These are phyloP conservation scores for Smittium mucronatum DNA, from an alignment of 371 early-diverging fungal genomes.

Conservation along the genomic window DNA sequence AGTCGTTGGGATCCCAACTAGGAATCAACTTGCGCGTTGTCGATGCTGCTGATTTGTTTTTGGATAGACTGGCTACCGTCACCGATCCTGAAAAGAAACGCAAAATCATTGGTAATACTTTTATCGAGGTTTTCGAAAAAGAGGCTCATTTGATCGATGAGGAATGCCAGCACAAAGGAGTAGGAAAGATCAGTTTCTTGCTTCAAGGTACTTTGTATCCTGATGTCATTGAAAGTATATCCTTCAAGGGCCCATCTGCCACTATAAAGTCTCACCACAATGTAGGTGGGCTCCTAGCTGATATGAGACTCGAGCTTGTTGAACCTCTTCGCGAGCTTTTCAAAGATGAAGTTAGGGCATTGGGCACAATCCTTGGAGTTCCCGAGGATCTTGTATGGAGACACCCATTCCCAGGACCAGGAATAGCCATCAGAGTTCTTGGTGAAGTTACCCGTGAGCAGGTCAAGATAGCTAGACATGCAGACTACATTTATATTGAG, in stretches of 20 bases:
- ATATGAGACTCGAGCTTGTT: slow-evolving; percentile 93
- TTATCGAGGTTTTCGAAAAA: slow-evolving; percentile 91
- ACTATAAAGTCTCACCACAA: slow-evolving; percentile 98
- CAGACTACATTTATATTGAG: slow-evolving; percentile 92
- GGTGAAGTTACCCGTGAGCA: slow-evolving; percentile 89
- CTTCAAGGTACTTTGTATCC: slow-evolving; percentile 96
- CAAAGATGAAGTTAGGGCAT: slow-evolving; percentile 94
- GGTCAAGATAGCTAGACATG: slow-evolving; percentile 84
- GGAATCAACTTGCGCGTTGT: slow-evolving; percentile 90
- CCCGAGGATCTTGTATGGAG: slow-evolving; percentile 94
- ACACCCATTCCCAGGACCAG: slow-evolving; percentile 98
- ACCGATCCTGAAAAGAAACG: slow-evolving; percentile 94
- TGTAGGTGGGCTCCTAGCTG: slow-evolving; percentile 88
- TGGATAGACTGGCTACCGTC: slow-evolving; percentile 73
- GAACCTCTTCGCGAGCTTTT: slow-evolving; percentile 95
- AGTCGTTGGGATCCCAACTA: slow-evolving; percentile 69
- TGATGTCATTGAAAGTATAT: slow-evolving; percentile 95
- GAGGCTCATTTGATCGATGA: slow-evolving; percentile 81
- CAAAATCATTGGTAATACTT: slow-evolving; percentile 96
- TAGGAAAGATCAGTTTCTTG: slow-evolving; percentile 75
- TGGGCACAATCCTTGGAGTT: slow-evolving; percentile 75
- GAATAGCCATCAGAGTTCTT: slow-evolving; percentile 91
- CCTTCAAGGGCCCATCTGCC: slow-evolving; percentile 96
- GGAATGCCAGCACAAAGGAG: slow-evolving; percentile 42
- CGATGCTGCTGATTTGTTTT: slow-evolving; percentile 78